Conservation (phyloP, 148 eudicot genomes). For the Rhododendron henanense region DNA sequence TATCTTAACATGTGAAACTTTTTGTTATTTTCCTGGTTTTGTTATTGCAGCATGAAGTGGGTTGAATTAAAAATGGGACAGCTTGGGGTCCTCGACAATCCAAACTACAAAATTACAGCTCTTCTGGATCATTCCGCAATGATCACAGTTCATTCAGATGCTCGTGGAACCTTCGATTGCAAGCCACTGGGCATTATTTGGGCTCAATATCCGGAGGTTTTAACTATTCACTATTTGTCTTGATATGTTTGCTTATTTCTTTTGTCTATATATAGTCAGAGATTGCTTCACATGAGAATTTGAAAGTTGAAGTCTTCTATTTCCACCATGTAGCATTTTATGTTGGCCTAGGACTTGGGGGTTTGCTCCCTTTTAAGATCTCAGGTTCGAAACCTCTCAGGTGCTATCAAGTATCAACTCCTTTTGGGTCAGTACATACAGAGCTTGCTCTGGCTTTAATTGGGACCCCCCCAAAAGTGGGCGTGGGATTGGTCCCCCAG, state of each 20-base stretch:
- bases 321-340: not conserved
- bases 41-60: constrained; percentile 92
- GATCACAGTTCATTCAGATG: constrained; percentile 90
- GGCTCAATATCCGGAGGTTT: constrained; percentile 89
- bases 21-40: not conserved
- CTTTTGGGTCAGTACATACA: not conserved
- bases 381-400: too few species aligned
- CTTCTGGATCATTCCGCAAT: constrained; percentile 91
- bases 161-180: constrained; percentile 86
- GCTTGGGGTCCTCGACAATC: constrained; percentile 87
- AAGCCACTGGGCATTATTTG: constrained; percentile 93
- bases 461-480: not conserved
- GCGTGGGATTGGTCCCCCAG: not conserved
- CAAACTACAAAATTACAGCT: constrained; percentile 90
- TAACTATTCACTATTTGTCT: not conserved
- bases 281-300: not conserved
- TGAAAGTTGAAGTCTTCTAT: constrained; percentile 1
- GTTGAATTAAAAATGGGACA: constrained; percentile 93
- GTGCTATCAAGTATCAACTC: not conserved
- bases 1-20: not conserved
- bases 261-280: not conserved
- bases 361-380: too few species aligned
- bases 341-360: not conserved
- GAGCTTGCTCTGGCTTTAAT: too few species aligned
- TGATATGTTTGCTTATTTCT: not conserved